Evolutionary conservation across 1,284 basidiomycete species (phyloP).

Genomic region (Boletus holoroseus): DNA sequence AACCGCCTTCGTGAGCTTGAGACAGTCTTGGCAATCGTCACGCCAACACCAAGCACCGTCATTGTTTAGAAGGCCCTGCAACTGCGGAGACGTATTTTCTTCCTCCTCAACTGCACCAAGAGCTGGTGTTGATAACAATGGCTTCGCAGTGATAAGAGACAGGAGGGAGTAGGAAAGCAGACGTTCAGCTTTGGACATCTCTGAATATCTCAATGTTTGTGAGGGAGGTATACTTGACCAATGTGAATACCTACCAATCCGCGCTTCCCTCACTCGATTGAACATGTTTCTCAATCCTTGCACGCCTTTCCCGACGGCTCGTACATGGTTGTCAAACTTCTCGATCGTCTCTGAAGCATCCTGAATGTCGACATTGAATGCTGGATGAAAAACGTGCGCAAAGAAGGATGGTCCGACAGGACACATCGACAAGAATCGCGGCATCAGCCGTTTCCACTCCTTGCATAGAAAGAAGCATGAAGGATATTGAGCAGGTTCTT

Average conservation of each 20-base stretch:
- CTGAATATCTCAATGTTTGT: constrained; percentile 33
- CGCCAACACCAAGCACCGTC: constrained; percentile 85
- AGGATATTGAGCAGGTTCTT: constrained; percentile 11
- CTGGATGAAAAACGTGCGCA: constrained; percentile 76
- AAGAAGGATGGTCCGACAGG: constrained; percentile 70
- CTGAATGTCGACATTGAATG: constrained; percentile 73
- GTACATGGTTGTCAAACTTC: constrained; percentile 60
- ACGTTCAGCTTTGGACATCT: constrained; percentile 70
- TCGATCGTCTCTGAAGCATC: constrained; percentile 55
- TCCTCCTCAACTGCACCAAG: constrained; percentile 46
- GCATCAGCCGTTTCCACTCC: constrained; percentile 69
- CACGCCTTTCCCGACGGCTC: constrained; percentile 60
- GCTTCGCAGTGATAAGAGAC: constrained; percentile 64
- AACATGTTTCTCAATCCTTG: constrained; percentile 62
- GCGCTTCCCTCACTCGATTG: constrained; percentile 54
- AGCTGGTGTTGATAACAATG: constrained; percentile 46
- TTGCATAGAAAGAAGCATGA: constrained; percentile 27
- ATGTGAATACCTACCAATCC: constrained; percentile 49
- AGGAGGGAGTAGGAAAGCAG: constrained; percentile 64
- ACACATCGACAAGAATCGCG: constrained; percentile 53
- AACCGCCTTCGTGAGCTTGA: constrained; percentile 70
- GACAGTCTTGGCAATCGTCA: constrained; percentile 68
- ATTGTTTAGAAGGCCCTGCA: constrained; percentile 54
- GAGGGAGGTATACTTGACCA: not conserved
- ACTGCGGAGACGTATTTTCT: constrained; percentile 35